Percentiles rank a stretch among this genome's conserved stretches.
Evolutionary conservation across 1,139 yeast species (phyloP).

Genomic region (Lodderomyces parapsilosis): DNA sequence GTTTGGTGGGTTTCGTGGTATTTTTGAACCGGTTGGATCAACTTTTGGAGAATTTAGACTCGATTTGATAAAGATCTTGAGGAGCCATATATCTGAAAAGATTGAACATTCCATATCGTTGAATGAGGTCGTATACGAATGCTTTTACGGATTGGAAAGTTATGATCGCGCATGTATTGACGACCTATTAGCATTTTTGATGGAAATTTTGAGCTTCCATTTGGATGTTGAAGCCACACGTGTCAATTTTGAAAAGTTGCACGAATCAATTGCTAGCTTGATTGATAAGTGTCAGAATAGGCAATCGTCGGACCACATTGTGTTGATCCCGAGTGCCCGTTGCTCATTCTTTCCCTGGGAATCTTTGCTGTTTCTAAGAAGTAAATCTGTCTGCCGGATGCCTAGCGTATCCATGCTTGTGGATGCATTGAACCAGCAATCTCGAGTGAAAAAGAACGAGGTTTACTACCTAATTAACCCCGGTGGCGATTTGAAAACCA

Average conservation of each 20-base stretch:
- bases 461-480: slow-evolving; percentile 76
- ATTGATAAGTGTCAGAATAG: slow-evolving; percentile 38
- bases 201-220: slow-evolving; percentile 59
- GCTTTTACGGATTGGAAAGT: slow-evolving; percentile 49
- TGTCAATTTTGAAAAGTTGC: slow-evolving; percentile 53
- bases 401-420: slow-evolving; percentile 61
- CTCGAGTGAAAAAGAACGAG: slow-evolving; percentile 7
- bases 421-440: slow-evolving; percentile 32
- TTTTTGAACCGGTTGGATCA: slow-evolving; percentile 39
- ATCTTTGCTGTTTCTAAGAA: slow-evolving; percentile 56
- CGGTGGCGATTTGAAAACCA: slow-evolving; percentile 67
- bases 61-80: slow-evolving; percentile 33
- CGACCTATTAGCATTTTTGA: slow-evolving; percentile 61
- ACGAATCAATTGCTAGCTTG: slow-evolving; percentile 21
- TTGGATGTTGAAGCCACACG: slow-evolving; percentile 55
- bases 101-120: slow-evolving; percentile 29
- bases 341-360: slow-evolving; percentile 89
- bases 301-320: slow-evolving; percentile 44
- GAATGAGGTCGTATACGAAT: slow-evolving; percentile 49
- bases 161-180: slow-evolving; percentile 28
- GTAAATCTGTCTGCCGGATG: slow-evolving; percentile 65
- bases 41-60: slow-evolving; percentile 34
- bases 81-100: slow-evolving; percentile 38
- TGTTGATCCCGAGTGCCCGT: slow-evolving; percentile 64
- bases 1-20: slow-evolving; percentile 78